Conservation (phyloP, 2,329 filamentous ascomycete species). For the Penicillium hesseltinei region DNA sequence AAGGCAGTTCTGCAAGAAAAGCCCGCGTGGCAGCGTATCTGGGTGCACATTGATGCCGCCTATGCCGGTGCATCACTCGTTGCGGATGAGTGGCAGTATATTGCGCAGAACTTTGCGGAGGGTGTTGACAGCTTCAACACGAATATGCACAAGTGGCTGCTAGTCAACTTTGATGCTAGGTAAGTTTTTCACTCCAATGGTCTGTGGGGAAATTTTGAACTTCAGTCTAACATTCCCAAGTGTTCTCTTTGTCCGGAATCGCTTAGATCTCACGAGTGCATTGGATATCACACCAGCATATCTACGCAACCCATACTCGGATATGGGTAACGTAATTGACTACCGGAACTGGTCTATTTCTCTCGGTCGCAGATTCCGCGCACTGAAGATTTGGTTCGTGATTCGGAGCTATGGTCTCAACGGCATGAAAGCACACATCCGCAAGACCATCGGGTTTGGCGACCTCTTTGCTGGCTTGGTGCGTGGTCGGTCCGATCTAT, state of each 20-base stretch:
- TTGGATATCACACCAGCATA: conserved; percentile 78
- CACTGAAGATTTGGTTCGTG: conserved; percentile 94
- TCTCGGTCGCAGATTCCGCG: conserved; percentile 81
- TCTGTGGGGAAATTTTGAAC: too few relatives aligned
- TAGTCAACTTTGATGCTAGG: conserved; percentile 83
- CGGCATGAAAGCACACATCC: conserved; percentile 72
- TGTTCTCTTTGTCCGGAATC: conserved; percentile 73
- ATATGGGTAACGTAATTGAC: conserved; percentile 82
- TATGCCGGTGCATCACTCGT: conserved; percentile 86
- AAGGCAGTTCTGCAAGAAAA: conserved; percentile 51
- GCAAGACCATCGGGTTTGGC: conserved; percentile 66
- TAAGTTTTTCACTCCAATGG: conserved; percentile 17
- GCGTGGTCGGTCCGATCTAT: conserved; percentile 62
- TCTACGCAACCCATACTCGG: conserved; percentile 76
- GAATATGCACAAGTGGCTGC: conserved; percentile 97
- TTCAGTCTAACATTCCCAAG: conserved; percentile 48
- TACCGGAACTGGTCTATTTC: conserved; percentile 98
- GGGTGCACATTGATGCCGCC: conserved; percentile 92
- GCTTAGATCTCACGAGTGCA: conserved; percentile 73
- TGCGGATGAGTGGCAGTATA: conserved; percentile 73
- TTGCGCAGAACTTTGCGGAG: conserved; percentile 57
- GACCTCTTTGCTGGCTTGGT: conserved; percentile 66
- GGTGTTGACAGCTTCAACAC: conserved; percentile 85
- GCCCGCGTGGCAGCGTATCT: conserved; percentile 59
- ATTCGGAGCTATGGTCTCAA: conserved; percentile 75